Base-by-base conservation (phyloP, 179 eudicot species). In the Amaranthus tricolor region DNA sequence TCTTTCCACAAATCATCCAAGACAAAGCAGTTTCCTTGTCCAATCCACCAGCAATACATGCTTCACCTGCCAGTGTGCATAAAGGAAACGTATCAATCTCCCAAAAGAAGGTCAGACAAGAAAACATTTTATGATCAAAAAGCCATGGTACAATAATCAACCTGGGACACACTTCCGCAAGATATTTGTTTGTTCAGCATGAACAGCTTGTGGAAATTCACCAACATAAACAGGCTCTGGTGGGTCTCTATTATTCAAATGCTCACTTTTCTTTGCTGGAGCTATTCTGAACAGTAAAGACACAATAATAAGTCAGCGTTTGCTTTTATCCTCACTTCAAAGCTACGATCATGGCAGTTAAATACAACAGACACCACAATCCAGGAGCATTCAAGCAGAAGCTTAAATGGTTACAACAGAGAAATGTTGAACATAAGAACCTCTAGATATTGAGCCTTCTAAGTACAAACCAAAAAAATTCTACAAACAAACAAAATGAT, bases 161-260 rank as follows among this genome's bases (percentile, higher is more conserved):
- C 99, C 95, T 83, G 86, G 84, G 81, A 73, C 66, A 73, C 67
- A 82, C 60, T 83, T 88, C 74, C 83, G 90, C 77, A 85, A 59
- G 67, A 79, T 70, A 54, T 64, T 74, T 66, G 82, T 78, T 76
- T 92, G 96, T 73, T 91, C 97, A 78, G 88, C 90, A 63, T 95
- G 93, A 80, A 93, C 90, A 58, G 76, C 87, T 84, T 90, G 95
- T 0, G 99, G 99, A 77, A 93, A 88, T 70, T 95, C 97, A 81
- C 89, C 95, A 81, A 95, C 93, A 86, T 85, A 90, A 40, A 90
- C 92, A 70, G 99, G 99, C 77, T 87, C 82, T 45, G 74, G 75
- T 66, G 83, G 82, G 69, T 89, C 89, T 74, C 54, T 73, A 56
- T 82, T 89, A 69, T 87, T 90, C 60, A 64, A 81, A 55, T 84